A percentile compares a stretch with the other conserved stretches of the same genome.
These are phyloP conservation scores for Ustilago cynodontis DNA, from an alignment of 1,284 basidiomycete species.

Conservation along the genomic window DNA sequence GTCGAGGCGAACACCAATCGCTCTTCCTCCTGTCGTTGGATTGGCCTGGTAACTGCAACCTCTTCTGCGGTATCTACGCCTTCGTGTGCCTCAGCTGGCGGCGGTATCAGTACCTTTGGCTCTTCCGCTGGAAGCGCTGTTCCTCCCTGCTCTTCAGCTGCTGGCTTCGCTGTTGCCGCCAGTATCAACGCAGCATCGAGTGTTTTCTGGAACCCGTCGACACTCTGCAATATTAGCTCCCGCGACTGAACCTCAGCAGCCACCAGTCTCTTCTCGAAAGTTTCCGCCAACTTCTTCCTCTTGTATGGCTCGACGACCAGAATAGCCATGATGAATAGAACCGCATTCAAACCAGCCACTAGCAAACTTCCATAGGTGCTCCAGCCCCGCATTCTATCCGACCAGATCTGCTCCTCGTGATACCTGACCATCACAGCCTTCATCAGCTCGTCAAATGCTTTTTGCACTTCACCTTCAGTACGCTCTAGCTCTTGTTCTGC, in stretches of 20 bases:
- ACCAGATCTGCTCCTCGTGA: conserved; percentile 68
- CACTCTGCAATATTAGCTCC: conserved; percentile 39
- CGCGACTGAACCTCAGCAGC: conserved; percentile 54
- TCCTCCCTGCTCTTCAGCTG: neutral
- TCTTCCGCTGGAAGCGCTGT: neutral
- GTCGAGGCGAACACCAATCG: conserved; percentile 45
- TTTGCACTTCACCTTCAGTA: conserved; percentile 52
- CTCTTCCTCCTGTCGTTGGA: conserved; percentile 22
- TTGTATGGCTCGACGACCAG: conserved; percentile 69
- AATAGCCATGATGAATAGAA: conserved; percentile 65
- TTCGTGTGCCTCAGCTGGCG: neutral
- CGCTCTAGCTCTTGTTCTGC: conserved; percentile 55
- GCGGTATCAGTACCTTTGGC: neutral
- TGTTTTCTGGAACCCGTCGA: conserved; percentile 44
- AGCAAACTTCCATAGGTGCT: conserved; percentile 62
- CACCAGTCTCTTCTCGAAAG: conserved; percentile 61
- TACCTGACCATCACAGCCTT: conserved; percentile 63
- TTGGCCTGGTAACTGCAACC: too few relatives aligned
- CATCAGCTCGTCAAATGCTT: conserved; percentile 63
- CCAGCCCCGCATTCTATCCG: conserved; percentile 59
- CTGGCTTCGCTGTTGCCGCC: neutral
- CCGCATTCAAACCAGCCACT: conserved; percentile 63
- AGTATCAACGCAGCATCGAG: conserved; percentile 13
- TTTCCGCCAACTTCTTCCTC: conserved; percentile 64
- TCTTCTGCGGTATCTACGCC: neutral